phyloP scores from a whole-genome alignment of 768 basidiomycete genomes.

The Tylopilus vinaceipallidus region DNA sequence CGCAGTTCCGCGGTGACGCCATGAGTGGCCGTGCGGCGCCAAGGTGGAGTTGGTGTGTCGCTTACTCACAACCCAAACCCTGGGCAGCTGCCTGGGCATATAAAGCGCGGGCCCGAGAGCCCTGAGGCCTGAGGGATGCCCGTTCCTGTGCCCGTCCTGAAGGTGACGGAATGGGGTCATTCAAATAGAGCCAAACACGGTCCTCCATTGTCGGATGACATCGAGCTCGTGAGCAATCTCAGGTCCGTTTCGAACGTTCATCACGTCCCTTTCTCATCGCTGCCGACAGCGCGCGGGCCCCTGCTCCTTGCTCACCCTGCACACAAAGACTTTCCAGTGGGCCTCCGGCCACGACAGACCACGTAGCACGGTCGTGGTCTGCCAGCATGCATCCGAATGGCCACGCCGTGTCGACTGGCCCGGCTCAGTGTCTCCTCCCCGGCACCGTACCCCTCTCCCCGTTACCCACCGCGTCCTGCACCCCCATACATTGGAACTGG shows the following conservation, averaged over 20 bases:
- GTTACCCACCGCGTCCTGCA: not conserved
- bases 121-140: too few relatives aligned
- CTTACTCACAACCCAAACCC: not conserved
- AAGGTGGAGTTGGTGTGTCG: conserved; percentile 14
- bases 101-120: not conserved
- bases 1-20: too few relatives aligned
- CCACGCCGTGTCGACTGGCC: not conserved
- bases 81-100: not conserved
- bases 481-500: conserved; percentile 64
- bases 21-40: conserved; percentile 15
- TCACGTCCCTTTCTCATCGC: not conserved
- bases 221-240: conserved; percentile 8
- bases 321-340: not conserved
- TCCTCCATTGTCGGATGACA: conserved; percentile 16
- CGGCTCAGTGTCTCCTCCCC: conserved; percentile 3
- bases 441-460: conserved; percentile 25
- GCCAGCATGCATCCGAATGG: conserved; percentile 11
- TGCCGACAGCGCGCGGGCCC: not conserved
- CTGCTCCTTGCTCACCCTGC: not conserved
- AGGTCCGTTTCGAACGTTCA: conserved; percentile 20
- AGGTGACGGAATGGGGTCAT: conserved; percentile 4
- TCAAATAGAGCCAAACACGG: conserved; percentile 32
- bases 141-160: too few relatives aligned
- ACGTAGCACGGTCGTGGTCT: conserved; percentile 2
- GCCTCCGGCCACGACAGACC: conserved; percentile 4